Conservation (phyloP, 2,329 filamentous ascomycete species). For the Colletotrichum godetiae region DNA sequence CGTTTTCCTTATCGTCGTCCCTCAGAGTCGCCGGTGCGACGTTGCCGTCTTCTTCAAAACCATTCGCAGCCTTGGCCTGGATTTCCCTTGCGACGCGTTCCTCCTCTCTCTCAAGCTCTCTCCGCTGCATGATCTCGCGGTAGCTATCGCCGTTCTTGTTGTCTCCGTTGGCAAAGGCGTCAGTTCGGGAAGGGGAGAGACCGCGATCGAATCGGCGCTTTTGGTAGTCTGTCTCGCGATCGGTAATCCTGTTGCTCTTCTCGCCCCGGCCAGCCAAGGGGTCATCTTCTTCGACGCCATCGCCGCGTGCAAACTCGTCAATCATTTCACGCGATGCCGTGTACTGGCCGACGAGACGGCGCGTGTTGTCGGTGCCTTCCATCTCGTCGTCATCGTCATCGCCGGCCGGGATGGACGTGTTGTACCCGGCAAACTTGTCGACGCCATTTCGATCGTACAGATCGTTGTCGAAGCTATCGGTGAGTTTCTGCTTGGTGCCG, state of each 20-base stretch:
- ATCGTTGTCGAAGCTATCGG: conserved; percentile 86
- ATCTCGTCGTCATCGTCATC: conserved; percentile 84
- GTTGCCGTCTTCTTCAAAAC: conserved; percentile 67
- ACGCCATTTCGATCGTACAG: conserved; percentile 83
- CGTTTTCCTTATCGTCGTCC: conserved; percentile 78
- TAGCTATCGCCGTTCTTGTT: conserved; percentile 83
- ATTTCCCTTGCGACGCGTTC: conserved; percentile 85
- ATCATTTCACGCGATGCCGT: conserved; percentile 93
- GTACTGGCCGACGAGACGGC: conserved; percentile 91
- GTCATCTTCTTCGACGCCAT: conserved; percentile 91
- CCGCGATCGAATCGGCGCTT: conserved; percentile 92
- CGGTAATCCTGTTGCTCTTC: conserved; percentile 89
- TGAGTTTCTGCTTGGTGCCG: conserved; percentile 91
- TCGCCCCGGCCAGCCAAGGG: conserved; percentile 84
- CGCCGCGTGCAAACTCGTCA: conserved; percentile 89
- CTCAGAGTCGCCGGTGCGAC: conserved; percentile 80
- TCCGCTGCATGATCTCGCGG: conserved; percentile 88
- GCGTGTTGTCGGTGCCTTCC: conserved; percentile 77
- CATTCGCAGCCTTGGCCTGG: conserved; percentile 74
- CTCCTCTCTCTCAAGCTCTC: conserved; percentile 94
- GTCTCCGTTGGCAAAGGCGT: conserved; percentile 83
- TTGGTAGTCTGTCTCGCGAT: conserved; percentile 97
- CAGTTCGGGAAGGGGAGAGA: conserved; percentile 85
- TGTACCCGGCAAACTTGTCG: conserved; percentile 90
- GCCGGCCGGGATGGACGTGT: conserved; percentile 84